phyloP scores from a whole-genome alignment of 208 protist species.

The Crithidia sp. region DNA sequence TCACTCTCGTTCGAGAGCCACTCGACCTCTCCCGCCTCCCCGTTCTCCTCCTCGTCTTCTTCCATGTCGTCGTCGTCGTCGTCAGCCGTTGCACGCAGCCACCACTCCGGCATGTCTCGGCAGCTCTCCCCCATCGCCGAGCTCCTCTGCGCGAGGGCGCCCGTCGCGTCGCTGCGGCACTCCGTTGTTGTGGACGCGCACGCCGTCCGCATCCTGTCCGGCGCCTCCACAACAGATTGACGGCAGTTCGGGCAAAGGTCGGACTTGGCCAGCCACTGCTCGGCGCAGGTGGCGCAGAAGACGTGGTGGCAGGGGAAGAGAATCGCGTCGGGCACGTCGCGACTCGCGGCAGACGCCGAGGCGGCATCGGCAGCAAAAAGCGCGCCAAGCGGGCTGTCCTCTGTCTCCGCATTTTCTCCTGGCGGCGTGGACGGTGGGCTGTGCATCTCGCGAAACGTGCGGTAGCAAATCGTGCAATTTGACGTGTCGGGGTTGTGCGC shows the following conservation, averaged over 20 bases:
- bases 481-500: background rate
- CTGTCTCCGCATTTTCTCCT: background rate
- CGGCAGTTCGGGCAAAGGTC: constrained; percentile 70
- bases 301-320: constrained; percentile 75
- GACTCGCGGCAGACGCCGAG: background rate
- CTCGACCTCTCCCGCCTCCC: background rate
- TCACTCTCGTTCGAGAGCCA: background rate
- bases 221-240: constrained; percentile 9
- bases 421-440: background rate
- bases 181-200: background rate
- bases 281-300: constrained; percentile 59
- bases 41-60: background rate
- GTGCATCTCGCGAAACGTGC: constrained; percentile 9
- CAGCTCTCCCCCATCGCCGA: background rate
- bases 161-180: background rate
- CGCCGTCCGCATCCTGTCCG: background rate
- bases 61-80: background rate
- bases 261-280: constrained; percentile 51
- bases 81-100: background rate
- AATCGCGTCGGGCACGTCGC: constrained; percentile 27
- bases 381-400: background rate
- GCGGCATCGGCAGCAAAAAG: background rate
- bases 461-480: constrained; percentile 22
- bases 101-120: background rate
- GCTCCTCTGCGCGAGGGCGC: background rate